phyloP scores from a whole-genome alignment of 306 rosid genomes.

The Calophaca sinica region DNA sequence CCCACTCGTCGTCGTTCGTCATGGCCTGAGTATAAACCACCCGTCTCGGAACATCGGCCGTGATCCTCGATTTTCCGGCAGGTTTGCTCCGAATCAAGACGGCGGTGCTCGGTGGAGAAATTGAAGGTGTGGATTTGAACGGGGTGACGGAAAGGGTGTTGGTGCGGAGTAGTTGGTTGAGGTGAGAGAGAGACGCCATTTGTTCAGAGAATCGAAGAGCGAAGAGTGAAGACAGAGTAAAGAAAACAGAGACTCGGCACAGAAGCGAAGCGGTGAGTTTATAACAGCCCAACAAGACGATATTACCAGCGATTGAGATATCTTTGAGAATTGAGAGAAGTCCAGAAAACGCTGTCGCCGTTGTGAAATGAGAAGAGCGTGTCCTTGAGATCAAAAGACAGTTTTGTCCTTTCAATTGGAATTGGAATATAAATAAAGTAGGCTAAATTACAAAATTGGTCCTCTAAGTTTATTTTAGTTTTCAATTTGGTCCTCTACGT shows the following conservation, averaged over 20 bases:
- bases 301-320: background rate
- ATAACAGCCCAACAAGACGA: background rate
- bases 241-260: background rate
- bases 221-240: background rate
- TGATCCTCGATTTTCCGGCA: conserved; percentile 32
- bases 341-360: background rate
- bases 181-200: conserved; percentile 69
- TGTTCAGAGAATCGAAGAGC: background rate
- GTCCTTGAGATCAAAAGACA: background rate
- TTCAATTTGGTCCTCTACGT: too few relatives aligned
- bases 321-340: background rate
- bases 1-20: conserved; percentile 60
- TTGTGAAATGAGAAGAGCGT: conserved; percentile 19
- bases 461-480: too few relatives aligned
- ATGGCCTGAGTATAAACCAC: conserved; percentile 47
- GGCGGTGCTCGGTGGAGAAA: conserved; percentile 48
- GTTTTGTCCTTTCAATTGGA: background rate
- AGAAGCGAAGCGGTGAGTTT: background rate
- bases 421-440: too few relatives aligned
- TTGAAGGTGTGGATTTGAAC: conserved; percentile 45
- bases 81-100: conserved; percentile 39
- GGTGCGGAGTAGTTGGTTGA: conserved; percentile 57
- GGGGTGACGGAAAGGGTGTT: conserved; percentile 50
- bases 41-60: conserved; percentile 37
- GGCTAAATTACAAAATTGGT: too few relatives aligned